Conservation (phyloP, 768 basidiomycete species). For the Rossbeevera mucosa region DNA sequence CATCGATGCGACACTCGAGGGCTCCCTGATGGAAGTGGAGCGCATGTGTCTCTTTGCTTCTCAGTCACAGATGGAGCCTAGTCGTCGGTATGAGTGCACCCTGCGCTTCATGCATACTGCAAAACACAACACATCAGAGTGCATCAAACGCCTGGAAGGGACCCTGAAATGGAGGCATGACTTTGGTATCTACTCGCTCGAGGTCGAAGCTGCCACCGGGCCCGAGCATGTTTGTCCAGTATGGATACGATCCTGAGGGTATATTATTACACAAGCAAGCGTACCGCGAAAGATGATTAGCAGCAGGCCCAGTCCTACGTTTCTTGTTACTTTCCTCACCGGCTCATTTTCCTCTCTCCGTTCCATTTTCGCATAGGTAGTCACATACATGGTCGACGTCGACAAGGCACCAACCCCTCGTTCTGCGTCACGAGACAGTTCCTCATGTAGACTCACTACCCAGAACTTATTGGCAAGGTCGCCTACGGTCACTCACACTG, state of each 20-base stretch:
- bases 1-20: constrained; percentile 36
- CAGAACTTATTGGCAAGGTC: constrained; percentile 25
- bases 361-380: background rate
- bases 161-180: constrained; percentile 80
- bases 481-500: constrained; percentile 77
- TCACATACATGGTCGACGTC: constrained; percentile 66
- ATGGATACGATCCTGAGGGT: constrained; percentile 72
- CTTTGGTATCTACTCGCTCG: constrained; percentile 73
- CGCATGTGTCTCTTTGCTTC: constrained; percentile 59
- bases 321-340: background rate
- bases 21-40: constrained; percentile 57
- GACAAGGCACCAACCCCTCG: constrained; percentile 58
- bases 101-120: constrained; percentile 74
- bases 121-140: constrained; percentile 61
- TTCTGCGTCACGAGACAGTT: constrained; percentile 36
- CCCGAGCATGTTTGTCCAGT: constrained; percentile 74
- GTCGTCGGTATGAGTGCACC: constrained; percentile 70
- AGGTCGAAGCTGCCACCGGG: constrained; percentile 78
- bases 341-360: too few relatives aligned
- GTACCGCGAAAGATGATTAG: constrained; percentile 77
- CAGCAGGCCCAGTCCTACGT: constrained; percentile 50
- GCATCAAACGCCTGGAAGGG: constrained; percentile 62
- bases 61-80: background rate
- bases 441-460: constrained; percentile 35
- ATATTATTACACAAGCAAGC: constrained; percentile 65